These are phyloP conservation scores for Sporisorium sorghi DNA, from an alignment of 1,284 basidiomycete genomes.

Conservation along the genomic window DNA sequence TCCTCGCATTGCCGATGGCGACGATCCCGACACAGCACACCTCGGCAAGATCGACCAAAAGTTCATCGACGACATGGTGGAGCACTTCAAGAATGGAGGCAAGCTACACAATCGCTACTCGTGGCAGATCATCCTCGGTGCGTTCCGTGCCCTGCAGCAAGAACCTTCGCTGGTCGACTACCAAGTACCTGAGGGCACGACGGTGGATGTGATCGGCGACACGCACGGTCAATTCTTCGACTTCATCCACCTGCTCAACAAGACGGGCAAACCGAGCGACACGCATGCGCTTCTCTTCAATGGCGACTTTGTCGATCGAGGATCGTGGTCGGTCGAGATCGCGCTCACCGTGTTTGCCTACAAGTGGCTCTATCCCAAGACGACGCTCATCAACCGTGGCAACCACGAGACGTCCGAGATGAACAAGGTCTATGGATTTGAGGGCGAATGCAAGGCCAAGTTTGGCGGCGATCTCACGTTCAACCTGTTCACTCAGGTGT, in stretches of 20 bases:
- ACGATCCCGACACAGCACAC: conserved; percentile 73
- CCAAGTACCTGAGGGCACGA: conserved; percentile 80
- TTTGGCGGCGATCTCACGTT: conserved; percentile 65
- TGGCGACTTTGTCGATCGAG: conserved; percentile 81
- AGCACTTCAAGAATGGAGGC: conserved; percentile 92
- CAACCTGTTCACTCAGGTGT: conserved; percentile 66
- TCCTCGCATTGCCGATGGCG: conserved; percentile 52
- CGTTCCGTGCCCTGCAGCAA: conserved; percentile 79
- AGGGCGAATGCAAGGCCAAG: conserved; percentile 85
- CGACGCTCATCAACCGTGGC: conserved; percentile 76
- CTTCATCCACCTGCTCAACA: conserved; percentile 84
- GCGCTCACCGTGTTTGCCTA: conserved; percentile 92
- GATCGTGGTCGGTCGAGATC: conserved; percentile 97
- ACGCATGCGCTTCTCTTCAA: conserved; percentile 67
- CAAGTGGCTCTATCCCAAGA: conserved; percentile 77
- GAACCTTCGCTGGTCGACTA: conserved; percentile 87
- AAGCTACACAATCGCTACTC: conserved; percentile 80
- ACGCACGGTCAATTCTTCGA: conserved; percentile 80
- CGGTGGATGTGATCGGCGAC: conserved; percentile 61
- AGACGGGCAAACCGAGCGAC: conserved; percentile 76
- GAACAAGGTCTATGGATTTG: conserved; percentile 79
- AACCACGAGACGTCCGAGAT: conserved; percentile 96
- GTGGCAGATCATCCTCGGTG: conserved; percentile 94
- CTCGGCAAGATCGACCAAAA: conserved; percentile 72
- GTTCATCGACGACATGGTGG: conserved; percentile 87